Conservation (phyloP, 345 rosid genomes). For the Brassica rapa region DNA sequence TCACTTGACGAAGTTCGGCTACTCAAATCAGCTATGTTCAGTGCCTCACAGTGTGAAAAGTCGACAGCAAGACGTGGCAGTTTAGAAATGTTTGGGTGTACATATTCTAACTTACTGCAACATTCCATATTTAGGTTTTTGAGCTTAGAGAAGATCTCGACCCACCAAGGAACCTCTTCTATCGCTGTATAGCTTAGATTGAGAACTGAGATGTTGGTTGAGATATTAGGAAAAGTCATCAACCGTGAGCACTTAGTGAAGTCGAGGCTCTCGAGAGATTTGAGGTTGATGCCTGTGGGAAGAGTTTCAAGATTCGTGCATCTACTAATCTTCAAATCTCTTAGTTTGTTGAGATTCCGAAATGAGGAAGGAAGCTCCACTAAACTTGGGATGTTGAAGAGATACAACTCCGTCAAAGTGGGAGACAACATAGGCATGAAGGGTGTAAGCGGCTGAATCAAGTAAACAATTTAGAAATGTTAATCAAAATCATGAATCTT, state of each 20-base stretch:
- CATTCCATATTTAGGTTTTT: rapidly evolving
- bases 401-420: neutral
- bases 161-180: slow-evolving; percentile 25
- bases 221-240: neutral
- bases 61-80: neutral
- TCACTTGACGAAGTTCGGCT: neutral
- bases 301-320: neutral
- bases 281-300: neutral
- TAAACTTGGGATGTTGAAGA: neutral
- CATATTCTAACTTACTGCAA: neutral
- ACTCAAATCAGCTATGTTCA: neutral
- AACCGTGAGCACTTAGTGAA: neutral
- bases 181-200: neutral
- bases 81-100: neutral
- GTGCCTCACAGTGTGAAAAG: neutral
- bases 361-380: slow-evolving; percentile 1
- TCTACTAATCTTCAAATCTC: neutral
- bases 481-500: neutral
- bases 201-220: neutral
- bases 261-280: neutral
- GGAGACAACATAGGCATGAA: neutral
- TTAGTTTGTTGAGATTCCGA: neutral
- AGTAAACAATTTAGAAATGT: neutral
- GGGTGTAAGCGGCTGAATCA: neutral
- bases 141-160: neutral